Evolutionary conservation across 257 asterid genomes (phyloP), one percentile per base, ranked within the genome.

Genomic region (Nicotiana tomentosiformis): DNA sequence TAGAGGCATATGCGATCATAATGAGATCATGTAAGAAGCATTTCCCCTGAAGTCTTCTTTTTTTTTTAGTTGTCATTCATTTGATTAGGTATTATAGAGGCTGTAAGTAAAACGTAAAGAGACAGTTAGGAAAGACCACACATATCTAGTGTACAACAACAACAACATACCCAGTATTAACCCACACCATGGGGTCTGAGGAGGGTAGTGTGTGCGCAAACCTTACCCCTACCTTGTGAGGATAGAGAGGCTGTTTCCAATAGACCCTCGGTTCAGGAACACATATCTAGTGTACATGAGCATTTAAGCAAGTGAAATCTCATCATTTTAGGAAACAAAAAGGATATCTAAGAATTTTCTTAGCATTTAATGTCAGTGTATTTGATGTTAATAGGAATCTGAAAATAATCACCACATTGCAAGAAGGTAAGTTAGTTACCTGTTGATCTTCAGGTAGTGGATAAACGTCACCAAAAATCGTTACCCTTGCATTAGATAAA

Each of bases 401-500:
- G 46, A 51, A 14, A 51, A 26, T 51, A 39, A 49, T 74, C 64
- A 15, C 2, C 51, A 51, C 43, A 11, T 74, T 51, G 5, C 84
- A 74, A 76, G 77, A 78, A 83, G 87, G 66, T 55, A 78, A 83
- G 87, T 64, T 55, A 72, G 78, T 81, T 72, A 94, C 99, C 98
- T 96, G 99, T 84, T 93, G 90, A 78, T 96, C 95, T 87, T 93
- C 94, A 80, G 95, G 90, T 62, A 96, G 98, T 39, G 99, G 98
- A 89, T 88, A 90, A 62, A 96, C 94, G 86, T 96, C 98, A 14
- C 99, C 99, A 32, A 96, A 93, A 80, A 96, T 93, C 14, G 99
- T 92, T 58, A 94, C 98, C 88, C 99, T 92, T 80, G 99, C 98
- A 86, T 96, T 96, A 84, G 99, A 94, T 88, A 96, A 88, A 89